A percentile compares a stretch with the other conserved stretches of the same genome.
These are phyloP conservation scores for Camelina laxa DNA, from an alignment of 345 rosid genomes.

Conservation along the genomic window DNA sequence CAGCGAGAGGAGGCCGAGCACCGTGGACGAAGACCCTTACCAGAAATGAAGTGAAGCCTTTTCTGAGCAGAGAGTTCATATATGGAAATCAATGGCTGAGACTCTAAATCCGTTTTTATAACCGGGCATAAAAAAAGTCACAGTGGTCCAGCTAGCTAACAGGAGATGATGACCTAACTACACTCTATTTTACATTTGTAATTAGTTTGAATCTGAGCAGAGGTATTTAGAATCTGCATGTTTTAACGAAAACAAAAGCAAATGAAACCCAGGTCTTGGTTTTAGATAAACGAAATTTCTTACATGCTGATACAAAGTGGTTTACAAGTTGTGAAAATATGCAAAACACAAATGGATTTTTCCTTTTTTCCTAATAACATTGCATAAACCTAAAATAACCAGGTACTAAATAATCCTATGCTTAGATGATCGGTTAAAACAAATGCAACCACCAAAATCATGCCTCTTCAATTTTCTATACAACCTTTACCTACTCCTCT, in stretches of 20 bases:
- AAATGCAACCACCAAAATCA: slow-evolving; percentile 49
- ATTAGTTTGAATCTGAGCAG: slow-evolving; percentile 25
- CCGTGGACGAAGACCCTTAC: slow-evolving; percentile 71
- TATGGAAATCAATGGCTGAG: slow-evolving; percentile 79
- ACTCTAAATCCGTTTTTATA: slow-evolving; percentile 44
- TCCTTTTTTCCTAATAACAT: slow-evolving; percentile 7
- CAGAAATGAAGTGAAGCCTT: slow-evolving; percentile 59
- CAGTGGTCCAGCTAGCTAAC: slow-evolving; percentile 27
- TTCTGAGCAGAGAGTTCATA: slow-evolving; percentile 63
- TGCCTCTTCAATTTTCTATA: slow-evolving; percentile 56
- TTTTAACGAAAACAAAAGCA: neutral
- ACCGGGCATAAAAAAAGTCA: neutral
- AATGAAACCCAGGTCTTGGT: slow-evolving; percentile 28
- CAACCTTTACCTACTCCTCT: slow-evolving; percentile 46
- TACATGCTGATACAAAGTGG: slow-evolving; percentile 31
- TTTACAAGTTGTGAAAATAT: slow-evolving; percentile 25
- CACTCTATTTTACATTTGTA: slow-evolving; percentile 30
- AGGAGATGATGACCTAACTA: slow-evolving; percentile 35
- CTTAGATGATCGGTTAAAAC: slow-evolving; percentile 37
- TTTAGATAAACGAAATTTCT: slow-evolving; percentile 12
- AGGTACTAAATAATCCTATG: slow-evolving; percentile 32
- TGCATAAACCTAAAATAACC: slow-evolving; percentile 24
- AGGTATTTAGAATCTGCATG: slow-evolving; percentile 24
- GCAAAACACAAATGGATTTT: slow-evolving; percentile 9
- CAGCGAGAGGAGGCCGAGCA: slow-evolving; percentile 58